Conservation (phyloP, 371 early-diverging fungal genomes). For the Globomyces sp. region DNA sequence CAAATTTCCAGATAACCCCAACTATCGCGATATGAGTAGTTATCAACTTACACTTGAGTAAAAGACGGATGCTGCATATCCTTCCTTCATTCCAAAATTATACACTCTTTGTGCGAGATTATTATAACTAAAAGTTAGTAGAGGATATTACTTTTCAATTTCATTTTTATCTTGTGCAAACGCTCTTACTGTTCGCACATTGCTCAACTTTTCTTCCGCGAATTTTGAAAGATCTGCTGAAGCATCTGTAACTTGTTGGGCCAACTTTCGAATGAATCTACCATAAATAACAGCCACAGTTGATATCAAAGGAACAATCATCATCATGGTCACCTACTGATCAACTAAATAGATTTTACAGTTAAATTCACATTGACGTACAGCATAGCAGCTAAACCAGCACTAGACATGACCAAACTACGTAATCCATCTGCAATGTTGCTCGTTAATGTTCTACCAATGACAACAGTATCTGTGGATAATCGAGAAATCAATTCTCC, state of each 20-base stretch:
- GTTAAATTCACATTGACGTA: conserved; percentile 70
- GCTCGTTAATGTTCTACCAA: conserved; percentile 74
- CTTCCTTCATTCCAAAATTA: conserved; percentile 63
- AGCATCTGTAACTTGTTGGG: conserved; percentile 65
- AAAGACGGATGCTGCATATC: conserved; percentile 68
- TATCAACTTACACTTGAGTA: conserved; percentile 50
- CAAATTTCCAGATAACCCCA: conserved; percentile 74
- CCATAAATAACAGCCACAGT: conserved; percentile 72
- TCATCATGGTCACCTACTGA: conserved; percentile 58
- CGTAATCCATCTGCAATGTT: conserved; percentile 80
- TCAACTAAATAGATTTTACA: conserved; percentile 5
- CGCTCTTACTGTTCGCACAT: conserved; percentile 71
- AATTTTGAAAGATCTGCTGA: conserved; percentile 71
- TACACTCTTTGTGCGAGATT: conserved; percentile 58
- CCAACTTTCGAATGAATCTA: conserved; percentile 62
- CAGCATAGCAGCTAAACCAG: conserved; percentile 55
- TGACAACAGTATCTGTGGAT: conserved; percentile 65
- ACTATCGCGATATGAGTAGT: conserved; percentile 18
- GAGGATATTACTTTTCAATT: conserved; percentile 31
- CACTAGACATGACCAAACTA: conserved; percentile 33
- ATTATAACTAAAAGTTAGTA: conserved; percentile 41
- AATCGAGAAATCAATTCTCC: conserved; percentile 80
- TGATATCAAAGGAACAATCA: conserved; percentile 75
- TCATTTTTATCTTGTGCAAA: conserved; percentile 65
- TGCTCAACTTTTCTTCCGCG: conserved; percentile 69